A percentile compares a stretch with the other conserved stretches of the same genome.
phyloP scores from a whole-genome alignment of 2,329 filamentous ascomycete genomes.

The Alternaria burnsii region DNA sequence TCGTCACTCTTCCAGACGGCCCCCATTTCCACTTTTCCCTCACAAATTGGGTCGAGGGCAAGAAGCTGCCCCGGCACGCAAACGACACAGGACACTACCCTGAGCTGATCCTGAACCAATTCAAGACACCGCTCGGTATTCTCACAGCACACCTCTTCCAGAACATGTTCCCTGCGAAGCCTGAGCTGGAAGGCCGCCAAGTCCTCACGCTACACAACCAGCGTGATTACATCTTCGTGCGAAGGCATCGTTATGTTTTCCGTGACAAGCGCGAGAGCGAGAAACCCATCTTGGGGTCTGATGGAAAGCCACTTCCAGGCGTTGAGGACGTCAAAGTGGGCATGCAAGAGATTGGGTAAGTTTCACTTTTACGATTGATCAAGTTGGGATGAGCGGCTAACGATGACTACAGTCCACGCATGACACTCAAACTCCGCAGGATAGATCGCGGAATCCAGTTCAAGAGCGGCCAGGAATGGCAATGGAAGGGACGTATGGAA shows the following conservation, averaged over 20 bases:
- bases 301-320: conserved; percentile 84
- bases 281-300: conserved; percentile 81
- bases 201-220: conserved; percentile 95
- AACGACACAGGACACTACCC: conserved; percentile 88
- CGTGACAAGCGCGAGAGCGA: conserved; percentile 86
- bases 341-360: conserved; percentile 80
- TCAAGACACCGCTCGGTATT: conserved; percentile 89
- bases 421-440: conserved; percentile 87
- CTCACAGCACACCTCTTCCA: conserved; percentile 85
- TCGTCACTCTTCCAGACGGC: conserved; percentile 83
- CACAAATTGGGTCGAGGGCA: conserved; percentile 88
- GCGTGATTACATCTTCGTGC: conserved; percentile 93
- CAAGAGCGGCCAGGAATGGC: conserved; percentile 84
- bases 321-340: conserved; percentile 87
- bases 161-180: conserved; percentile 78
- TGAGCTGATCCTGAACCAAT: conserved; percentile 91
- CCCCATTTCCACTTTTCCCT: conserved; percentile 94
- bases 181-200: conserved; percentile 85
- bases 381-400: conserved; percentile 1
- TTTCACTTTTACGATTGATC: neutral
- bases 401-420: conserved; percentile 51
- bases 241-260: conserved; percentile 91
- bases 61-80: conserved; percentile 87
- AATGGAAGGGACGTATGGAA: conserved; percentile 96
- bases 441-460: conserved; percentile 88